Conservation (phyloP, 2,329 filamentous ascomycete species). For the Aureobasidium sp. region DNA sequence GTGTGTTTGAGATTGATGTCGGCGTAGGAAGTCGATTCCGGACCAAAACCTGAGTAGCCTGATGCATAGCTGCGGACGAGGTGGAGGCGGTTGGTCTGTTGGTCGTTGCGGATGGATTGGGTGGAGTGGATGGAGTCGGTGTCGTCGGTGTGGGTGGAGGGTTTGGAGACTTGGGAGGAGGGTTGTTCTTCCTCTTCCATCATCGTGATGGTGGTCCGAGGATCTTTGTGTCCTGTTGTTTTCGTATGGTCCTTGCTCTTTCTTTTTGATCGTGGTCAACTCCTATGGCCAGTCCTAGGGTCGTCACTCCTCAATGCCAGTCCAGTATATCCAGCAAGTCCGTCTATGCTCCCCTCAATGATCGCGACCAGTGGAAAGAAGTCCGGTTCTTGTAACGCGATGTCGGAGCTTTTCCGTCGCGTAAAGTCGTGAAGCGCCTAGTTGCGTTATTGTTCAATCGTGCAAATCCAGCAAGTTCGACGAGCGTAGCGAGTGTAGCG, state of each 20-base stretch:
- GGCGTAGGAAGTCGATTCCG: neutral
- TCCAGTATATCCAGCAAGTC: no score
- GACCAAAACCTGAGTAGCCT: neutral
- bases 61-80: conserved; percentile 12
- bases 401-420: no score
- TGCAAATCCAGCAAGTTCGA: no score
- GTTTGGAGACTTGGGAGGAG: neutral
- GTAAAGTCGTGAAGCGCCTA: no score
- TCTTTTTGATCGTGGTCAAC: neutral
- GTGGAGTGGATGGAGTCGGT: neutral
- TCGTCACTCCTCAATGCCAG: no score
- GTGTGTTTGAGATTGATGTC: conserved; percentile 12
- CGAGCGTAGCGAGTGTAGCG: no score
- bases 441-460: no score
- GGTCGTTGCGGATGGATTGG: conserved; percentile 1
- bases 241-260: neutral
- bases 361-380: no score
- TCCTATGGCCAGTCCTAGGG: no score
- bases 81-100: neutral
- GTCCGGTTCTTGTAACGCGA: no score
- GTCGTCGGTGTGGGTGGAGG: neutral
- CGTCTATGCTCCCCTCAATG: no score
- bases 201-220: neutral
- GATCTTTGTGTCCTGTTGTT: no score
- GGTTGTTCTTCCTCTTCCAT: neutral